phyloP scores from a whole-genome alignment of 805 yeast genomes.

The Yarrowia porcina region DNA sequence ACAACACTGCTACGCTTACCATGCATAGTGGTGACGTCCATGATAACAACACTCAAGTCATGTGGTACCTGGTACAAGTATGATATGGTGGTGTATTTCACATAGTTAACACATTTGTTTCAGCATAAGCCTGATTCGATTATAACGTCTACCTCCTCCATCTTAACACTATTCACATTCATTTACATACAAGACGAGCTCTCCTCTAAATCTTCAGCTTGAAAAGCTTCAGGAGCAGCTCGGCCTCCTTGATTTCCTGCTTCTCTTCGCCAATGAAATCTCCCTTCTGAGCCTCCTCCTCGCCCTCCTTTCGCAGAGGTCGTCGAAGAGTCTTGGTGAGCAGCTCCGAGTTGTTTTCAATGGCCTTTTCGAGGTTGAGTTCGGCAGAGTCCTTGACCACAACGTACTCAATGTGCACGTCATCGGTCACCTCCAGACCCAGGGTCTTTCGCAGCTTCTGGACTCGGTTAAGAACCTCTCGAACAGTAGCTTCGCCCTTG shows the following conservation, averaged over 20 bases:
- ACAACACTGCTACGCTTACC: no score
- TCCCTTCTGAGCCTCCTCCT: conserved; percentile 41
- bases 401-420: conserved; percentile 79
- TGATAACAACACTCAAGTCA: no score
- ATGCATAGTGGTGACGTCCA: no score
- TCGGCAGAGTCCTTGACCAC: conserved; percentile 55
- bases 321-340: conserved; percentile 74
- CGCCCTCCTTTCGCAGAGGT: conserved; percentile 50
- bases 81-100: no score
- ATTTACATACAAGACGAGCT: background rate
- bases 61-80: no score
- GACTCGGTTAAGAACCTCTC: conserved; percentile 94
- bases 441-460: conserved; percentile 97
- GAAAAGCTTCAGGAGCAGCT: conserved; percentile 18
- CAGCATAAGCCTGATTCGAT: no score
- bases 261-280: conserved; percentile 81
- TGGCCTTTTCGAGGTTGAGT: conserved; percentile 45
- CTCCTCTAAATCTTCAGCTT: conserved; percentile 4
- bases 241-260: conserved; percentile 47
- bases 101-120: no score
- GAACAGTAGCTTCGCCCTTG: conserved; percentile 90
- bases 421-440: conserved; percentile 92
- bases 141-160: no score
- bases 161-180: background rate
- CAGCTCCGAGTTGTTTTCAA: conserved; percentile 62